Base-by-base conservation (phyloP, 768 basidiomycete genomes). In the Arthromyces matolae region DNA sequence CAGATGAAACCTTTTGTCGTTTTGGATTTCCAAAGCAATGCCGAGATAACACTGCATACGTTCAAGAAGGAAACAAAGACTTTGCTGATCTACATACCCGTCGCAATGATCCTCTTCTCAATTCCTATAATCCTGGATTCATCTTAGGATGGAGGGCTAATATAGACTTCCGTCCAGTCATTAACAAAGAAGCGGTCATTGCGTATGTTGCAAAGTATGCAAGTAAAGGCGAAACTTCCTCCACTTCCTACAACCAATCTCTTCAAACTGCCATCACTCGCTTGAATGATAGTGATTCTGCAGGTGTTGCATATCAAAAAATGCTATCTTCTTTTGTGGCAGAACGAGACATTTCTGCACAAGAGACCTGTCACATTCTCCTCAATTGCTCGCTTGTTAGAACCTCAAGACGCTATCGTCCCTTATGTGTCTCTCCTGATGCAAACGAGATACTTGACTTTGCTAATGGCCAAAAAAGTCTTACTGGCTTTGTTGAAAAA, bases 71-170 rank as follows among this genome's bases (percentile, higher is more conserved):
- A 12, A 45, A 27, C 22, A 2, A 20, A 1, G 47, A 52, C 22
- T 53, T 53, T 50, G 40, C 48, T 18, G 54, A 53, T 36, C 38
- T 53, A 2, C 46, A 51, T 34, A 42, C 53, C 22, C 13, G 13
- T 22, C 42, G 52, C 20, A 62, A 62, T 56, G 60, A 62, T 49
- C 19, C 23, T 12, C 31, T 56, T 14, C 42, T 62, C 4, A 60
- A 62, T 29, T 42, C 47, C 2, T 53, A 62, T 29, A 56, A 60
- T 46, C 25, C 42, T 4, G 45, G 52, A 2, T 44, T 58, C 24
- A 60, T 63, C 12, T 20, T 45, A 12, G 55, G 44, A 14, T 63
- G 59, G 60, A 37, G 53, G 12, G 60, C 56, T 1, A 63, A 63
- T 39, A 59, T 62, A 32, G 56, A 60, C 37, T 40, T 61, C 23